Evolutionary conservation across 805 yeast genomes (phyloP).

Genomic region (Myxozyma mucilagina): DNA sequence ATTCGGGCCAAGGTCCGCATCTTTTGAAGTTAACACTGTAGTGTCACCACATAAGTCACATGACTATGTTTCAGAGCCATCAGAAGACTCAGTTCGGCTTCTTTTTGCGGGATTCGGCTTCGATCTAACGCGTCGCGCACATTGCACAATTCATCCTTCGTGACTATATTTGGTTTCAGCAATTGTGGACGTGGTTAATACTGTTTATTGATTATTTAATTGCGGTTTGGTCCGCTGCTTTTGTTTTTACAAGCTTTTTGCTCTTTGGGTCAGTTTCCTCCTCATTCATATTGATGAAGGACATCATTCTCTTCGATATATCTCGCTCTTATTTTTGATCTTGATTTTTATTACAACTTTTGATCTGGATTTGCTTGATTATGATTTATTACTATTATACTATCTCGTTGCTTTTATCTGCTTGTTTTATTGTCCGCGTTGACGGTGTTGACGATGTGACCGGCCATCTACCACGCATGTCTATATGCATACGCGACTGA

Average conservation of each 20-base stretch:
- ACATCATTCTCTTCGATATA: background rate
- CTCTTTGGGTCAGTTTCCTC: conserved; percentile 6
- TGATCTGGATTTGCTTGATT: background rate
- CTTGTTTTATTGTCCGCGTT: no score
- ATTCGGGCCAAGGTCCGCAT: no score
- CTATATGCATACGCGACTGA: no score
- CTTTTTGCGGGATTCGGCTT: no score
- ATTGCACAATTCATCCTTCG: background rate
- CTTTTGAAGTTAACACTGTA: no score
- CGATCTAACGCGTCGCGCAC: no score
- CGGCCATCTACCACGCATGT: no score
- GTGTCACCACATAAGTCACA: no score
- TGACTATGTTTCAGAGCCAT: no score
- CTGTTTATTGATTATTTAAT: background rate
- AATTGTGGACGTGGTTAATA: background rate
- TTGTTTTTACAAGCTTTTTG: background rate
- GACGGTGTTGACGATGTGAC: no score
- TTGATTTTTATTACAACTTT: background rate
- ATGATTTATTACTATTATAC: no score
- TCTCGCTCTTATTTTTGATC: background rate
- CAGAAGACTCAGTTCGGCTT: no score
- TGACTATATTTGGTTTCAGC: background rate
- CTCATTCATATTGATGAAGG: background rate
- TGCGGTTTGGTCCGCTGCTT: background rate
- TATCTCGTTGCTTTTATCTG: background rate